phyloP scores from a whole-genome alignment of 345 rosid species.

The Eucalyptus urophylla region DNA sequence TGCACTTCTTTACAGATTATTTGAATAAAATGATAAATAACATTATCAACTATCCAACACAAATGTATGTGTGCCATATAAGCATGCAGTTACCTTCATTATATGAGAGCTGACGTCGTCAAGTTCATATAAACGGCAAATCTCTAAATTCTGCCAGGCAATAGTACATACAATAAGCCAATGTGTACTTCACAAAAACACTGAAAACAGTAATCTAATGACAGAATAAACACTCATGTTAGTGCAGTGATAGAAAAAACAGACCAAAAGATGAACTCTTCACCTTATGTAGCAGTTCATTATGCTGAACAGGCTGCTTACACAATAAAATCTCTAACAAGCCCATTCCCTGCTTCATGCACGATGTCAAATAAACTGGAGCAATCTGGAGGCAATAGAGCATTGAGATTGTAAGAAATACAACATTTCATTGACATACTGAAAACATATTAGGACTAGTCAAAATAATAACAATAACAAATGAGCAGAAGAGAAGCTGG shows the following conservation, averaged over 20 bases:
- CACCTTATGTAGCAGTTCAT: slow-evolving; percentile 69
- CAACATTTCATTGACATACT: not conserved
- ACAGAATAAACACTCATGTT: not conserved
- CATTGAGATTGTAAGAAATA: not conserved
- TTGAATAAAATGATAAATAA: not conserved
- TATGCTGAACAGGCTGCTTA: slow-evolving; percentile 66
- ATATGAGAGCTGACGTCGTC: slow-evolving; percentile 48
- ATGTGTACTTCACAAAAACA: not conserved
- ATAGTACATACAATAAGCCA: not conserved
- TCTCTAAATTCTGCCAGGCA: slow-evolving; percentile 61
- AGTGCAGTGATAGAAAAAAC: not conserved
- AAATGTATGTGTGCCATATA: not conserved
- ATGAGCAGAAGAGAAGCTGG: not conserved
- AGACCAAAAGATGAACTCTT: not conserved
- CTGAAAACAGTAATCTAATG: not conserved
- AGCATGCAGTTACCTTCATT: slow-evolving; percentile 56
- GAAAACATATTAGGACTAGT: not conserved
- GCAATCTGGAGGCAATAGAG: slow-evolving; percentile 46
- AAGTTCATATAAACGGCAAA: slow-evolving; percentile 81
- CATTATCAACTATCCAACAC: not conserved
- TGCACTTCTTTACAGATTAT: not conserved
- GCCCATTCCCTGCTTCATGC: slow-evolving; percentile 81
- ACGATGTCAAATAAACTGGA: slow-evolving; percentile 79
- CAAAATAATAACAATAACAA: not conserved
- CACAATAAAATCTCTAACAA: slow-evolving; percentile 62